Evolutionary conservation across 148 eudicot genomes (phyloP), one percentile per base, ranked within the genome.

Genomic region (Amaranthus palmeri): DNA sequence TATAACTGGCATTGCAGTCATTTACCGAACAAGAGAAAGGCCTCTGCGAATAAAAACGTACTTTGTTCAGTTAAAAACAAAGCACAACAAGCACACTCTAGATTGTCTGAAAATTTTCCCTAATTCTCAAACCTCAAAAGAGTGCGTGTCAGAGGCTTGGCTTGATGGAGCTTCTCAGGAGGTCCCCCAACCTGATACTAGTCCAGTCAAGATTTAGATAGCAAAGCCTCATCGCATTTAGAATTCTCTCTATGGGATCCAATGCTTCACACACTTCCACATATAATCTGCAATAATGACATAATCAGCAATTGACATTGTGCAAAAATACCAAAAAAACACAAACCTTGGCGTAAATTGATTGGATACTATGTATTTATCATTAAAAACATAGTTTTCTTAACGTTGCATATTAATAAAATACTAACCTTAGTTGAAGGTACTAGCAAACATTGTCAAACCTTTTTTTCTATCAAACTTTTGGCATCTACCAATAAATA

Each of bases 141-240:
- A 25, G 82, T 71, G 82, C 82, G 82, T 75, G 82, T 66, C 40
- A 48, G 82, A 80, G 82, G 82, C 82, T 80, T 54, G 54, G 73
- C 99, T 87, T 90, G 96, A 87, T 67, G 92, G 99, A 91, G 85
- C 99, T 95, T 95, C 99, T 80, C 99, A 95, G 96, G 93, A 83
- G 88, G 99, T 95, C 97, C 73, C 97, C 96, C 96, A 64, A 67
- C 96, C 99, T 92, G 99, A 79, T 95, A 95, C 99, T 95, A 80
- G 92, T 95, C 99, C 97, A 83, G 71, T 88, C 99, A 95, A 95
- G 97, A 71, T 48, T 72, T 25, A 61, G 50, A 10, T 36, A 58
- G 44, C 77, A 66, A 68, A 81, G 97, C 98, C 98, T 87, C 98
- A 53, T 86, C 78, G 93, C 99, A 95, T 95, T 92, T 88, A 90